These are phyloP conservation scores for Dactylellina parvicollis DNA, from an alignment of 2,329 filamentous ascomycete species.

Conservation along the genomic window DNA sequence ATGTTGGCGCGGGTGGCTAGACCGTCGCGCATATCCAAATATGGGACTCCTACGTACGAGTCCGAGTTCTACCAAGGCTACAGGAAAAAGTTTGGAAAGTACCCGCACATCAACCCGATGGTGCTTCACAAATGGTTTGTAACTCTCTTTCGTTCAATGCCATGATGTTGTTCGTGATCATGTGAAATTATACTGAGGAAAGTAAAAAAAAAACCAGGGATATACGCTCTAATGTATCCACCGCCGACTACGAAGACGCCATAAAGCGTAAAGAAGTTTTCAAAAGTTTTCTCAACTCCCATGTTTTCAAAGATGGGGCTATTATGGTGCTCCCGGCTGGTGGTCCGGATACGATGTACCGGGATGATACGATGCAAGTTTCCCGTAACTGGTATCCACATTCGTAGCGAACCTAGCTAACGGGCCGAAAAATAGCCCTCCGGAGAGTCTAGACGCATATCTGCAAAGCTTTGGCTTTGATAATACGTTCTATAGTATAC, in stretches of 20 bases:
- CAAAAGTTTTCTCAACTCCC: conserved; percentile 22
- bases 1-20: no score
- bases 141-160: no score
- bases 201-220: conserved; percentile 11
- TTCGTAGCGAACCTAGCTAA: no score
- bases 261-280: conserved; percentile 9
- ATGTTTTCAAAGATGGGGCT: conserved; percentile 23
- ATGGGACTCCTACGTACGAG: conserved; percentile 36
- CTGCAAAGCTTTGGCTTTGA: conserved; percentile 49
- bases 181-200: not conserved
- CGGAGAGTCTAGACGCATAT: conserved; percentile 24
- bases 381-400: no score
- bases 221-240: conserved; percentile 27
- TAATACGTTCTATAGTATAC: conserved; percentile 45
- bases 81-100: conserved; percentile 17
- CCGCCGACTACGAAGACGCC: conserved; percentile 25
- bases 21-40: conserved; percentile 46
- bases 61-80: conserved; percentile 19
- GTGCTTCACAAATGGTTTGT: conserved; percentile 36
- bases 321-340: conserved; percentile 36
- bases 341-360: conserved; percentile 6
- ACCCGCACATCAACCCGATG: conserved; percentile 43
- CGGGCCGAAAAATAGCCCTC: conserved; percentile 2
- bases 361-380: conserved; percentile 36
- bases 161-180: not conserved